Base-by-base conservation (phyloP, 2,329 filamentous ascomycete species). In the Penicillium sp. region DNA sequence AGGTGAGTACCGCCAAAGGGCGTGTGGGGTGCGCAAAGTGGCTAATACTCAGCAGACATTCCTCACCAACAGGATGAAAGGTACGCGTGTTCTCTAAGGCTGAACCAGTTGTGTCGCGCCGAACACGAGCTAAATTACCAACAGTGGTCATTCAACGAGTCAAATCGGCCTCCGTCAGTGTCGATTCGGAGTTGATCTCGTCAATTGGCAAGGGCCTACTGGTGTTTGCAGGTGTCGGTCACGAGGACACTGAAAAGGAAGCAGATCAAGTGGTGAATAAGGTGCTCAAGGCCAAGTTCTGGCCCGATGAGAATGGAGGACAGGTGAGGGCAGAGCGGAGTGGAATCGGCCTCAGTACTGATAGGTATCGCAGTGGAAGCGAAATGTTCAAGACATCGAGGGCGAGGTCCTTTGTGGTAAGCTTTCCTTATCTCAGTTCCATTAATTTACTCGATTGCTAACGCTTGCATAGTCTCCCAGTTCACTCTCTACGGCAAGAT, bases 381-480 rank as follows among this genome's bases (percentile, higher is more conserved):
- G 79, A 60, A 94, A 77, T 57, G 89, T 98, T 7, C 78, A 85
- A 58, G 93, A 98, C 52, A 90, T 97, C 50, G 76, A 80, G 36
- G 93, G 93, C 41, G 93, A 97, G 67, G 79, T 98, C 22, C 81
- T 98, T n/a, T 97, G 91, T 68, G 90, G 89, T 95, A 77, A 52
- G 78, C 62, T 18, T 10, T 23, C 1, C n/a, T 8, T 27, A 7
- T 7, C 9, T n/a, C 18, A 20, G 6, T 6, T 24, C 40, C 40
- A 41, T 42, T 4, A 26, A 16, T 22, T 22, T 2, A 6, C 7
- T 29, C 42, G 39, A 16, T 40, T 53, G 46, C 28, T 32, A 26
- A 42, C 26, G 6, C 24, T 16, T 11, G 4, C 22, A 13, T 63
- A 94, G 91, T 98, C 37, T 97, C 93, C 11, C 93, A 98, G 71